Evolutionary conservation across 139 green algal species (phyloP), one percentile per base, ranked within the genome.

Genomic region (Microglena sp.): DNA sequence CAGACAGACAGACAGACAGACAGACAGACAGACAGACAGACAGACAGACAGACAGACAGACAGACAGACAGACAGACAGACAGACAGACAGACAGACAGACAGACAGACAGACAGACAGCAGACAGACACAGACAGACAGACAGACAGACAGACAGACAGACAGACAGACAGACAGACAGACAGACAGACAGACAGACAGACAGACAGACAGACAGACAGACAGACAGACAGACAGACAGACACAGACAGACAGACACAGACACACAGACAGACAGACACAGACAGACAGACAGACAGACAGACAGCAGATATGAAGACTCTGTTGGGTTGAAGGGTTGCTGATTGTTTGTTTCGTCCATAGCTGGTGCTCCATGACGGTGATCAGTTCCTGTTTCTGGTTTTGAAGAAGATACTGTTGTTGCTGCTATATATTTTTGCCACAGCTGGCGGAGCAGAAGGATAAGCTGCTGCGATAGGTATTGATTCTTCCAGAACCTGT

Each of bases 161-260:
- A 18, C 40, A 50, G 15, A 18, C 40, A 50, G 11, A 18, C 40
- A 18, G 15, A 18, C 40, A 50, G 15, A 50, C 40, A 50, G 15
- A 50, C 40, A 28, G 32, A 62, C 55, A 62, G 5, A 34, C 55
- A 62, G 5, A 62, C 55, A 62, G 28, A 62, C 55, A 62, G 28
- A 62, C 55, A 62, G 4, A 36, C 55, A 62, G 28, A 59, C 50
- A 59, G 21, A 59, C 55, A 62, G 5, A 36, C 55, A 62, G 28
- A 62, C 55, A 62, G 4, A 33, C 6, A 62, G 5, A 28, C 55
- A 28, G 28, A 28, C 55, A 62, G 28, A 62, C 55, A 62, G 28
- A 62, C 55, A 62, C 55, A 34, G 28, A 62, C 8, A 8, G 28
- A 35, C 55, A 8, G 28, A 8, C 55, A 62, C 55, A 35, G 28